A percentile compares a stretch with the other conserved stretches of the same genome.
Evolutionary conservation across 2,329 filamentous ascomycete genomes (phyloP).

Genomic region (Torrubiellomyces zombiae): DNA sequence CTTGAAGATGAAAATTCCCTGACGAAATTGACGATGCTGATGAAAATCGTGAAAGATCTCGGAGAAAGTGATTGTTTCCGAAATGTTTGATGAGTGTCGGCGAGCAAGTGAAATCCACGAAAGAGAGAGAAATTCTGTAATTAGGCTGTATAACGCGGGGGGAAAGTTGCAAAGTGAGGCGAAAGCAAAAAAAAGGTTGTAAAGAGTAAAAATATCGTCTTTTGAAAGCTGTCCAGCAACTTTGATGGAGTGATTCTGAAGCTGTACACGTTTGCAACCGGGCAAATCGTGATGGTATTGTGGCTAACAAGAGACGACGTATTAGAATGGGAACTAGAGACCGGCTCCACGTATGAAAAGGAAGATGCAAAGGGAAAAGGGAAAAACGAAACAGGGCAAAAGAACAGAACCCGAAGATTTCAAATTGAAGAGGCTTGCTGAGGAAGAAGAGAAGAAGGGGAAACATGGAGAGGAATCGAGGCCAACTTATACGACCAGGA

Average conservation of each 20-base stretch:
- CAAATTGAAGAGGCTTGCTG: conserved; percentile 46
- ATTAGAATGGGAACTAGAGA: conserved; percentile 28
- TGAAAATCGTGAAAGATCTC: conserved; percentile 13
- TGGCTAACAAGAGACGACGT: conserved; percentile 7
- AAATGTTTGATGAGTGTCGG: conserved; percentile 15
- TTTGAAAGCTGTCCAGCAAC: conserved; percentile 26
- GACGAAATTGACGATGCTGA: conserved; percentile 7
- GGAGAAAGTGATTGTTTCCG: conserved; percentile 3
- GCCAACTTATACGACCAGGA: too few relatives aligned
- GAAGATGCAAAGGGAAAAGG: conserved; percentile 21
- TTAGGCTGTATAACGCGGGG: conserved; percentile 21
- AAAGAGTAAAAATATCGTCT: conserved; percentile 10
- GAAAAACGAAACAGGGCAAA: conserved; percentile 18
- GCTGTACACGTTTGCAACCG: too few relatives aligned
- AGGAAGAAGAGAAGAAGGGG: conserved; percentile 33
- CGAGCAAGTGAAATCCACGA: conserved; percentile 43
- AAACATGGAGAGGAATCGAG: conserved; percentile 17
- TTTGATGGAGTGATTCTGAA: conserved; percentile 10
- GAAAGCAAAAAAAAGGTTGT: conserved; percentile 7
- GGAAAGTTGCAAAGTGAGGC: conserved; percentile 9
- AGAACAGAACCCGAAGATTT: conserved; percentile 35
- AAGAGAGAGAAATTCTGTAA: conserved; percentile 28
- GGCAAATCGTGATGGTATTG: conserved; percentile 5
- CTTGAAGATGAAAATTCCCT: not conserved
- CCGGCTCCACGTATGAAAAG: conserved; percentile 30